These are phyloP conservation scores for Xenoacremonium recifei DNA, from an alignment of 2,329 filamentous ascomycete genomes.

Conservation along the genomic window DNA sequence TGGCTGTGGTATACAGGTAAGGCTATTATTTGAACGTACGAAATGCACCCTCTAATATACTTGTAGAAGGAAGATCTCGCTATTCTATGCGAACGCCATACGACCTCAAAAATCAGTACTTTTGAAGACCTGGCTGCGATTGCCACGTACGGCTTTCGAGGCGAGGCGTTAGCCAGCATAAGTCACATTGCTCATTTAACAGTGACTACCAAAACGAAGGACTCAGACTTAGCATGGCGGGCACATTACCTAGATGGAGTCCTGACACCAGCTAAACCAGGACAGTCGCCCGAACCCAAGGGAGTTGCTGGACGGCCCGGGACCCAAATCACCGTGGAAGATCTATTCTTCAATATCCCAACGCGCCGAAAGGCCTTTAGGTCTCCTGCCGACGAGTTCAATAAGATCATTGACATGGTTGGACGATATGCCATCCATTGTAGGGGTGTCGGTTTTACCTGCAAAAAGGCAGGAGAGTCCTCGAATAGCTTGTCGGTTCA, in stretches of 20 bases:
- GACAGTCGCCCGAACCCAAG: constrained; percentile 82
- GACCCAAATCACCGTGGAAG: constrained; percentile 94
- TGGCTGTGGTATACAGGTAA: constrained; percentile 88
- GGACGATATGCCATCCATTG: constrained; percentile 94
- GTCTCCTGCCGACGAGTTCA: constrained; percentile 90
- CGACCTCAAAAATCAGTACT: constrained; percentile 89
- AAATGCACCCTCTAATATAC: constrained; percentile 11
- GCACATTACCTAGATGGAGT: constrained; percentile 84
- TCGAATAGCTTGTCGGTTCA: constrained; percentile 79
- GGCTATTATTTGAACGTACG: background rate
- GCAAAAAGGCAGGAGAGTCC: constrained; percentile 92
- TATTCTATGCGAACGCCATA: constrained; percentile 93
- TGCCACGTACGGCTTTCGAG: constrained; percentile 94
- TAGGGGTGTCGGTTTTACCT: constrained; percentile 86
- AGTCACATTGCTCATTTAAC: constrained; percentile 96
- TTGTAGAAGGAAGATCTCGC: constrained; percentile 80
- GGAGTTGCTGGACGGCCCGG: constrained; percentile 83
- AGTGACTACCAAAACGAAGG: constrained; percentile 89
- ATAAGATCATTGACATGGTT: constrained; percentile 94
- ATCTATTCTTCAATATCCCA: constrained; percentile 95
- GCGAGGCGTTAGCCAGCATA: constrained; percentile 94
- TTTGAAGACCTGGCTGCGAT: constrained; percentile 93
- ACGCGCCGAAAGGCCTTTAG: constrained; percentile 86
- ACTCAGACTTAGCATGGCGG: constrained; percentile 86
- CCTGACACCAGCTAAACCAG: constrained; percentile 79